These are phyloP conservation scores for Rubroboletus pulcherrimus DNA, from an alignment of 768 basidiomycete species.

Conservation along the genomic window DNA sequence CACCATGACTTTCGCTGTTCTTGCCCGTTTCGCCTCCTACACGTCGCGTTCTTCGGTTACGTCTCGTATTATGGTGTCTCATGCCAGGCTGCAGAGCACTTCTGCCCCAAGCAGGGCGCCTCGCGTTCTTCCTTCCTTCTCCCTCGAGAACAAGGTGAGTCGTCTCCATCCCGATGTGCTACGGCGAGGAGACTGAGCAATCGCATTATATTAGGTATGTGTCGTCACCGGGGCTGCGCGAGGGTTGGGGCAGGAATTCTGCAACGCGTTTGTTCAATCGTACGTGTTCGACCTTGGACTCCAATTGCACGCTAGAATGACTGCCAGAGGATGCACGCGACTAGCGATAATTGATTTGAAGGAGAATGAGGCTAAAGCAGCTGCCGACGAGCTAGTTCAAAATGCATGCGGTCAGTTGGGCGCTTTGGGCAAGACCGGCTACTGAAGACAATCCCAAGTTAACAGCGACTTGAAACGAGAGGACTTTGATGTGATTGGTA, in stretches of 20 bases:
- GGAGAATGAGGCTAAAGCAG: slow-evolving; percentile 57
- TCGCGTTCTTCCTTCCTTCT: slow-evolving; percentile 69
- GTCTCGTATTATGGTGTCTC: slow-evolving; percentile 7
- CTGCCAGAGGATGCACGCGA: slow-evolving; percentile 67
- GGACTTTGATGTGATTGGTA: slow-evolving; percentile 64
- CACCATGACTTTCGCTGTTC: slow-evolving; percentile 29
- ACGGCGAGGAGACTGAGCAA: not conserved
- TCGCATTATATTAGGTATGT: slow-evolving; percentile 56
- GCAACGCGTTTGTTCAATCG: slow-evolving; percentile 86
- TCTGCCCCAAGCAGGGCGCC: slow-evolving; percentile 24
- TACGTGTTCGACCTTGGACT: slow-evolving; percentile 25
- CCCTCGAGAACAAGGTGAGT: slow-evolving; percentile 70
- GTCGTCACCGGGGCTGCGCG: slow-evolving; percentile 91
- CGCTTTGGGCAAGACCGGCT: slow-evolving; percentile 22
- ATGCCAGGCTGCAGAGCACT: slow-evolving; percentile 28
- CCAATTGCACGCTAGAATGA: slow-evolving; percentile 2
- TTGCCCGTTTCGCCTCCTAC: slow-evolving; percentile 23
- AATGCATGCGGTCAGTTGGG: slow-evolving; percentile 45
- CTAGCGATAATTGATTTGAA: slow-evolving; percentile 83
- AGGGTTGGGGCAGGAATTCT: slow-evolving; percentile 89
- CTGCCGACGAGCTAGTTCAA: slow-evolving; percentile 64
- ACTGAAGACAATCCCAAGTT: slow-evolving; percentile 39
- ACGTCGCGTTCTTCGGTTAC: slow-evolving; percentile 12
- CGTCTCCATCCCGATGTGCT: not conserved
- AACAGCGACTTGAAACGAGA: slow-evolving; percentile 52